Evolutionary conservation across 169 alveolate species (phyloP), one percentile per base, ranked within the genome.

Genomic region (Amoebophrya sp.): DNA sequence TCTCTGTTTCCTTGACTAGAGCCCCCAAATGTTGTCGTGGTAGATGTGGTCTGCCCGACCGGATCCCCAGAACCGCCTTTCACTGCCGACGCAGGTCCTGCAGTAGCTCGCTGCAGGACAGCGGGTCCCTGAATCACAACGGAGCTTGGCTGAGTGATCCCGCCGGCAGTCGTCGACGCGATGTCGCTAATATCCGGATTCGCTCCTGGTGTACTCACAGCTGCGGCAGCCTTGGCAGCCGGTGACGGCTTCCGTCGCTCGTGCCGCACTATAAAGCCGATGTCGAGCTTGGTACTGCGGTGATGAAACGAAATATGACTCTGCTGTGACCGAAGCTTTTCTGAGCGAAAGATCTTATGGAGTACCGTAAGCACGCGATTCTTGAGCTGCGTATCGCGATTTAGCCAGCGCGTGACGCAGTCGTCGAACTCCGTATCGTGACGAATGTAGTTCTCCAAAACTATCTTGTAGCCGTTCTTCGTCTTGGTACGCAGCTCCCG

Each of bases 381-480:
- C 26, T 36, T 29, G 38, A 65, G 33, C 2, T 65, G 3, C 2
- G 38, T 29, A 18, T 65, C 83, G 38, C n/a, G 18, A 36, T 65
- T 6, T 36, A 65, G 83, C 83, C 36, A 65, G 83, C 83, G 83
- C 33, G 83, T 26, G 83, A 65, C 83, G 26, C 83, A 65, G 12
- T 65, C 83, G 83, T 65, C 83, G 83, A 65, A 65, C 83, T 65
- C 83, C 83, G 26, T 18, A 18, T 65, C 83, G 83, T 65, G 83
- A 1, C n/a, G 18, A 29, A 65, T 1, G 26, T 65, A 65, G 83
- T 65, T 65, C 26, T 65, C 83, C 83, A 65, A 26, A 12, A 65
- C 2, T 29, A 65, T 65, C 1, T 36, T 29, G 38, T 65, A 29
- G 33, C 83, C 83, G 33, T 12, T 26, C 83, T 65, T 65, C 83